A percentile compares a stretch with the other conserved stretches of the same genome.
These are phyloP conservation scores for Diplodia corticola DNA, from an alignment of 2,329 filamentous ascomycete species.

Conservation along the genomic window DNA sequence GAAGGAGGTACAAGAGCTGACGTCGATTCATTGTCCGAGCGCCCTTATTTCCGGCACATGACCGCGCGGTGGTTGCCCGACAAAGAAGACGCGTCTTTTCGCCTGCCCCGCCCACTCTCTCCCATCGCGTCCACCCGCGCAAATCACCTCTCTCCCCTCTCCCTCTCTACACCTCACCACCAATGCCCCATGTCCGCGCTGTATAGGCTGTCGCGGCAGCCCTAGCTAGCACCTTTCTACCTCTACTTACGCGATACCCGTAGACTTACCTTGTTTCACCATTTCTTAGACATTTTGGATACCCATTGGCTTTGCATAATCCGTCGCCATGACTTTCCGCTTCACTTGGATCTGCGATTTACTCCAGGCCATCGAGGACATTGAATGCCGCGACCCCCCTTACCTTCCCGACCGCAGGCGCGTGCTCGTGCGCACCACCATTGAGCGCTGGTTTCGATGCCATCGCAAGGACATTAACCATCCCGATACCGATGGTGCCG, in stretches of 20 bases:
- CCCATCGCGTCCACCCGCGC: not conserved
- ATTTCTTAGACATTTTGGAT: constrained; percentile 21
- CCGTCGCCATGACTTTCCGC: constrained; percentile 63
- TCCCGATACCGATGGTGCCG: constrained; percentile 58
- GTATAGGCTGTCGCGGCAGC: not conserved
- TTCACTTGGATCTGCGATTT: constrained; percentile 75
- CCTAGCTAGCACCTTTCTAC: not conserved
- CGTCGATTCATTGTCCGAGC: not conserved
- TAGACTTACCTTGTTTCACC: not conserved
- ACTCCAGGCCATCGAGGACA: constrained; percentile 64
- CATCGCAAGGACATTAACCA: constrained; percentile 62
- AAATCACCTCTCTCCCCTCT: not conserved
- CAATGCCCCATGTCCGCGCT: not conserved
- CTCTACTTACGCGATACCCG: constrained; percentile 11
- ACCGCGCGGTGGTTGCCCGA: constrained; percentile 1
- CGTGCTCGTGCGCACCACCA: constrained; percentile 36
- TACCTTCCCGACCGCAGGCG: constrained; percentile 37
- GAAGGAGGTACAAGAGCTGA: not conserved
- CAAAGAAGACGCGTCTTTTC: not conserved
- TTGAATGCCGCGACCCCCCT: constrained; percentile 45
- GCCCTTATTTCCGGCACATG: not conserved
- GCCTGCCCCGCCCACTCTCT: not conserved
- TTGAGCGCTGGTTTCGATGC: constrained; percentile 67
- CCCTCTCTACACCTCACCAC: not conserved
- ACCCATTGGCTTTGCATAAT: constrained; percentile 42